Percentiles rank a stretch among this genome's conserved stretches.
These are phyloP conservation scores for Cladosporium cucumerinum DNA, from an alignment of 2,329 filamentous ascomycete genomes.

Conservation along the genomic window DNA sequence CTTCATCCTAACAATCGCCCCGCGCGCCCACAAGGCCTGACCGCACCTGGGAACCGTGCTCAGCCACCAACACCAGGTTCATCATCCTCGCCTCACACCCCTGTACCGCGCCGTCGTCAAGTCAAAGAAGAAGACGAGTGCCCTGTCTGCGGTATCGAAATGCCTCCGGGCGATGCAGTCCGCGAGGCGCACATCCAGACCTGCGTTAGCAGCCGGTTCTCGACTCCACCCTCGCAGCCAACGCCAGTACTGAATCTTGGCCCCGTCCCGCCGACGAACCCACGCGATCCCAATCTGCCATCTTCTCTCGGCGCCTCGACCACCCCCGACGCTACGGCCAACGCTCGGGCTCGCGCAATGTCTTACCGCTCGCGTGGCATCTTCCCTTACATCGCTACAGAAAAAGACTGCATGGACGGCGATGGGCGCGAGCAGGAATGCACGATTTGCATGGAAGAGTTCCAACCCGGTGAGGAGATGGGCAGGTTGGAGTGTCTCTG, in stretches of 20 bases:
- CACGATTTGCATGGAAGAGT: constrained; percentile 64
- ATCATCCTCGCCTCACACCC: neutral
- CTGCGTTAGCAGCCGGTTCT: constrained; percentile 27
- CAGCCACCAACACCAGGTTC: neutral
- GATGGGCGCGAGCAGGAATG: constrained; percentile 57
- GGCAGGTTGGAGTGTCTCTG: constrained; percentile 61
- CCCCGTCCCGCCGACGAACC: constrained; percentile 19
- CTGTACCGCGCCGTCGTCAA: constrained; percentile 22
- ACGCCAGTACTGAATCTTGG: constrained; percentile 22
- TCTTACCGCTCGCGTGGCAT: constrained; percentile 41
- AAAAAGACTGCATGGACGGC: constrained; percentile 59
- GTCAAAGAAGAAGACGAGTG: constrained; percentile 71
- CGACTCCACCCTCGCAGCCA: constrained; percentile 17
- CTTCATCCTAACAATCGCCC: neutral
- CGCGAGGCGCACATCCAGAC: constrained; percentile 44
- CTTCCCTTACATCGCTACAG: constrained; percentile 55
- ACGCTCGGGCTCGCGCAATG: constrained; percentile 25
- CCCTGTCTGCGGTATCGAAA: constrained; percentile 69
- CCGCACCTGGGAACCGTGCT: neutral
- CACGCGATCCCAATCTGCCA: constrained; percentile 2
- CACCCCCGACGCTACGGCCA: constrained; percentile 15
- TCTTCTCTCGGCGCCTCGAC: neutral
- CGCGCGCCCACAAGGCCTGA: neutral
- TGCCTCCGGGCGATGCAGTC: constrained; percentile 53
- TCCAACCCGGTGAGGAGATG: constrained; percentile 57